Conservation (phyloP, 192 early-diverging fungal genomes). For the Gamsiella multidivaricata region DNA sequence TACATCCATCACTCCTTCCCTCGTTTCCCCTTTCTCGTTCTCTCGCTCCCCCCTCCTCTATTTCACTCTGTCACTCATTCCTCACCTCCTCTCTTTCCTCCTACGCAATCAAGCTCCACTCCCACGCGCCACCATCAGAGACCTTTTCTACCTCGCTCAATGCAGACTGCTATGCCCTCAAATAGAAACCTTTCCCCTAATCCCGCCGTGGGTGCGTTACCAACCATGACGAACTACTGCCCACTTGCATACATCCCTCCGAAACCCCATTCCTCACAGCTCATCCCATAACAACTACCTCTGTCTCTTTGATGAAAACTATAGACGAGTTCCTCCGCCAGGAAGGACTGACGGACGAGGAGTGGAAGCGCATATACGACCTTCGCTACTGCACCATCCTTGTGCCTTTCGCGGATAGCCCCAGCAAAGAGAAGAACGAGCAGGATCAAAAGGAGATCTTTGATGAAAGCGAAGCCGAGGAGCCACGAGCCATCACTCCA, state of each 20-base stretch:
- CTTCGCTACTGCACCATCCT: constrained; percentile 48
- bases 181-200: not conserved
- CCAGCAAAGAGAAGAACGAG: not conserved
- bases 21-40: too few species aligned
- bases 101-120: too few species aligned
- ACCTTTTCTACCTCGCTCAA: too few species aligned
- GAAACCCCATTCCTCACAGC: not conserved
- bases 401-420: constrained; percentile 26
- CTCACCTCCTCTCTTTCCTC: too few species aligned
- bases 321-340: constrained; percentile 23
- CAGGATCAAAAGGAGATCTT: not conserved
- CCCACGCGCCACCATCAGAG: too few species aligned
- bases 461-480: not conserved
- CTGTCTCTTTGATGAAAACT: not conserved
- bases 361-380: constrained; percentile 37
- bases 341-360: constrained; percentile 36
- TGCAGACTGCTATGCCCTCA: too few species aligned
- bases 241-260: not conserved
- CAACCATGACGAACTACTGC: not conserved
- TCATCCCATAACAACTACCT: not conserved
- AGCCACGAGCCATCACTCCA: not conserved
- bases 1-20: too few species aligned
- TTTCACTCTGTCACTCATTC: too few species aligned
- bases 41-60: too few species aligned
- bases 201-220: not conserved